Percentiles rank a stretch among this genome's conserved stretches.
These are phyloP conservation scores for Claviceps humidiphila DNA, from an alignment of 2,329 filamentous ascomycete genomes.

Conservation along the genomic window DNA sequence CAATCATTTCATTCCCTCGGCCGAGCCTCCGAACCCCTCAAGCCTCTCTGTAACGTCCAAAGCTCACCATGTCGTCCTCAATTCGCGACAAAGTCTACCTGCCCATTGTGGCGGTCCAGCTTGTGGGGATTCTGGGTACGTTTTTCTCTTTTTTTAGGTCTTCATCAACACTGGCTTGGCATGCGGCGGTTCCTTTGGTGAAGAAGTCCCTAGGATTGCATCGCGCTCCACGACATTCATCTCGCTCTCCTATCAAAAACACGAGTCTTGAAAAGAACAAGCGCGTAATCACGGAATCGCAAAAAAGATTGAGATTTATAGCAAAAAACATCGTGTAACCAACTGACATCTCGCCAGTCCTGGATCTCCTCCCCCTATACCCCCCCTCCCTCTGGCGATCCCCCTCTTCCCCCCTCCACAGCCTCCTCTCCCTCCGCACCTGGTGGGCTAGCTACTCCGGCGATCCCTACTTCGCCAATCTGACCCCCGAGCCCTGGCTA, in stretches of 20 bases:
- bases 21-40: neutral
- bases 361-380: slow-evolving; percentile 42
- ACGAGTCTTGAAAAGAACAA: neutral
- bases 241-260: neutral
- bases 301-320: neutral
- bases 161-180: no score
- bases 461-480: slow-evolving; percentile 37
- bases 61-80: neutral
- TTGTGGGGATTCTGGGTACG: slow-evolving; percentile 24
- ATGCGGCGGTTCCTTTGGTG: no score
- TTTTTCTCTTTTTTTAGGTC: neutral
- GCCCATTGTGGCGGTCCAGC: slow-evolving; percentile 19
- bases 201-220: no score
- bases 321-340: neutral
- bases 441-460: slow-evolving; percentile 35
- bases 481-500: slow-evolving; percentile 33
- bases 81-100: slow-evolving; percentile 24
- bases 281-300: neutral
- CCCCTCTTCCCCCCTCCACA: slow-evolving; percentile 31
- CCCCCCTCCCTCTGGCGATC: slow-evolving; percentile 31
- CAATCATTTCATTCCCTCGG: neutral
- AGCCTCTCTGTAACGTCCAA: neutral
- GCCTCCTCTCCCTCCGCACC: slow-evolving; percentile 29
- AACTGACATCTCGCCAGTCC: slow-evolving; percentile 21
- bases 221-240: neutral